Evolutionary conservation across 73 alveolate genomes (phyloP).

Genomic region (Paramecium pentaurelia): DNA sequence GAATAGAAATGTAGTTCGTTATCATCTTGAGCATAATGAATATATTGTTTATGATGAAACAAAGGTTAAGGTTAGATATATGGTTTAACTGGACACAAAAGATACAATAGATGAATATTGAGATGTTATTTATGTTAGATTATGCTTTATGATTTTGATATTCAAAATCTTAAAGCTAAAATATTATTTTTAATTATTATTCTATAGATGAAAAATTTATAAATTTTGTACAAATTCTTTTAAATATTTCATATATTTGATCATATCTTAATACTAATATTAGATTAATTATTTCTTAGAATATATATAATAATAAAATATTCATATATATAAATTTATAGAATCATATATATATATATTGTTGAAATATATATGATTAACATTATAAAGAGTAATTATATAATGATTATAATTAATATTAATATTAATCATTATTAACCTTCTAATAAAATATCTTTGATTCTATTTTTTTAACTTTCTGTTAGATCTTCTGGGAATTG

Average conservation of each 20-base stretch:
- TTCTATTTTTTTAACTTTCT: constrained; percentile 32
- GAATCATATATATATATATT: too few relatives aligned
- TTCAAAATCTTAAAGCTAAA: neutral
- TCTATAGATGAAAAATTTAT: too few relatives aligned
- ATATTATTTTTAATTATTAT: neutral
- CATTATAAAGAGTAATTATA: neutral
- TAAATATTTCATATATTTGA: too few relatives aligned
- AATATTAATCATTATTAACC: neutral
- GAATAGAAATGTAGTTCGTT: neutral
- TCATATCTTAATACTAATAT: too few relatives aligned
- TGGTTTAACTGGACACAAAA: constrained; percentile 61
- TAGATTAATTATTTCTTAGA: too few relatives aligned
- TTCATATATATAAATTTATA: too few relatives aligned
- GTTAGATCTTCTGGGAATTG: constrained; percentile 62
- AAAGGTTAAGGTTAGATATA: constrained; percentile 86
- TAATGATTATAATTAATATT: neutral
- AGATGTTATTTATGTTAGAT: neutral
- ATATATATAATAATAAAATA: too few relatives aligned
- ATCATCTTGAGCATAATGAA: constrained; percentile 62
- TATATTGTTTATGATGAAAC: constrained; percentile 86
- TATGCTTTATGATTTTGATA: neutral
- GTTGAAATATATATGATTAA: neutral
- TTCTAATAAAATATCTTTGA: constrained; percentile 2
- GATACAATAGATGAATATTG: neutral
- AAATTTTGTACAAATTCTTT: too few relatives aligned